A percentile compares a stretch with the other conserved stretches of the same genome.
Conservation (phyloP, 768 basidiomycete species). For the Agaricus sinodeliciosus region DNA sequence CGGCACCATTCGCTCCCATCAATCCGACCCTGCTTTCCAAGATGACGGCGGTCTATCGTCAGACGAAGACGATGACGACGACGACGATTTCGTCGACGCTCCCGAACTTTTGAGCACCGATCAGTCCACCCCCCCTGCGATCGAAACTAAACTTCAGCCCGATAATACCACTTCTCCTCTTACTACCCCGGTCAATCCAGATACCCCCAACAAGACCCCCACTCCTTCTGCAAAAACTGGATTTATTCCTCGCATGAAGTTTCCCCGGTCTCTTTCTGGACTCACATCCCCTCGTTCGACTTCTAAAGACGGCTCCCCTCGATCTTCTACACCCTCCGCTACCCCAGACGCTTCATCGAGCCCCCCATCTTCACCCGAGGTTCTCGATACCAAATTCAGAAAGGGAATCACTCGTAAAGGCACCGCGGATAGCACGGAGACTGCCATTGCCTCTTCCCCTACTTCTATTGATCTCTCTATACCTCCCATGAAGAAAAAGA, state of each 20-base stretch:
- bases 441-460: neutral
- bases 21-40: conserved; percentile 47
- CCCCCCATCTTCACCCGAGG: neutral
- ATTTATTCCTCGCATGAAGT: conserved; percentile 19
- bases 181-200: conserved; percentile 17
- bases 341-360: neutral
- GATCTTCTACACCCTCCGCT: neutral
- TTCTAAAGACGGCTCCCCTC: neutral
- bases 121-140: conserved; percentile 13
- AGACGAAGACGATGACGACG: conserved; percentile 28
- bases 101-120: conserved; percentile 15
- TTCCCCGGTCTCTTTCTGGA: conserved; percentile 12
- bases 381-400: conserved; percentile 1
- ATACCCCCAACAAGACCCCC: conserved; percentile 14
- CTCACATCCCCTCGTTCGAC: conserved; percentile 11
- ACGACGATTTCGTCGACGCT: conserved; percentile 23
- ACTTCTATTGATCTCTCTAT: neutral
- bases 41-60: conserved; percentile 75
- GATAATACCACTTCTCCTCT: conserved; percentile 10
- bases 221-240: conserved; percentile 14
- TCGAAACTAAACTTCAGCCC: neutral
- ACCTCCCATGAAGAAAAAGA: conserved; percentile 14
- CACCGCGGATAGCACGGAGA: conserved; percentile 4
- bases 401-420: conserved; percentile 1
- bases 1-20: conserved; percentile 70